A percentile compares a stretch with the other conserved stretches of the same genome.
Evolutionary conservation across 1,284 basidiomycete species (phyloP).

Genomic region (Trichosporon coremiiforme): DNA sequence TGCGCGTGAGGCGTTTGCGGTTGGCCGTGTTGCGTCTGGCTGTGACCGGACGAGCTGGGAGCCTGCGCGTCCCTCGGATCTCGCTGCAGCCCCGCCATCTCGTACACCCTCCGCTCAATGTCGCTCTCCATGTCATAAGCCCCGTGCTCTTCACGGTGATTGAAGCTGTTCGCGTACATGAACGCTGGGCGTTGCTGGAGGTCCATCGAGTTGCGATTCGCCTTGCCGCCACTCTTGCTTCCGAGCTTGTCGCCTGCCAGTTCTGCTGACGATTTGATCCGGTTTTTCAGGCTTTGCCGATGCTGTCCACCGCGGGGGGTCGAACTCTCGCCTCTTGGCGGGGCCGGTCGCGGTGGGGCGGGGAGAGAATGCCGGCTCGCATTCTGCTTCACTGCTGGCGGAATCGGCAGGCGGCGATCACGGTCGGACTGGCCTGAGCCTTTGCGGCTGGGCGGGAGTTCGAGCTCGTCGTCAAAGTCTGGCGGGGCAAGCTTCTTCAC

Average conservation of each 20-base stretch:
- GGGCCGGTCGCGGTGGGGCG: constrained; percentile 39
- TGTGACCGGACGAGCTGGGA: not conserved
- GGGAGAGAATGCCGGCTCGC: constrained; percentile 42
- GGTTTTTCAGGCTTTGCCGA: constrained; percentile 51
- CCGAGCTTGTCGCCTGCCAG: constrained; percentile 42
- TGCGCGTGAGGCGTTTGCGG: too few relatives aligned
- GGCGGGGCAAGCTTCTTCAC: not conserved
- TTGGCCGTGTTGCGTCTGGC: not conserved
- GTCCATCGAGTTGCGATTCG: constrained; percentile 28
- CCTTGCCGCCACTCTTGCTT: constrained; percentile 23
- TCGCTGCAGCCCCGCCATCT: constrained; percentile 48
- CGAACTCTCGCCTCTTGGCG: constrained; percentile 25
- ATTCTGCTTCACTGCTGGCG: constrained; percentile 12
- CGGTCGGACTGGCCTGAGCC: constrained; percentile 6
- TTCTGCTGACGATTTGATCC: constrained; percentile 41
- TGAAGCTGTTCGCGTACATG: constrained; percentile 9
- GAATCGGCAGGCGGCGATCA: constrained; percentile 8
- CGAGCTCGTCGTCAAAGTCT: not conserved
- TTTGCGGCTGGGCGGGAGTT: not conserved
- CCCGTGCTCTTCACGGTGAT: not conserved
- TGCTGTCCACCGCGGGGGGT: constrained; percentile 8
- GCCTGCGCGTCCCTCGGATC: not conserved
- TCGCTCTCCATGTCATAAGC: constrained; percentile 34
- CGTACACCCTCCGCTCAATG: constrained; percentile 49
- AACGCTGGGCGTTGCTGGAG: constrained; percentile 32